These are phyloP conservation scores for Collybia mongolica DNA, from an alignment of 768 basidiomycete species.

Conservation along the genomic window DNA sequence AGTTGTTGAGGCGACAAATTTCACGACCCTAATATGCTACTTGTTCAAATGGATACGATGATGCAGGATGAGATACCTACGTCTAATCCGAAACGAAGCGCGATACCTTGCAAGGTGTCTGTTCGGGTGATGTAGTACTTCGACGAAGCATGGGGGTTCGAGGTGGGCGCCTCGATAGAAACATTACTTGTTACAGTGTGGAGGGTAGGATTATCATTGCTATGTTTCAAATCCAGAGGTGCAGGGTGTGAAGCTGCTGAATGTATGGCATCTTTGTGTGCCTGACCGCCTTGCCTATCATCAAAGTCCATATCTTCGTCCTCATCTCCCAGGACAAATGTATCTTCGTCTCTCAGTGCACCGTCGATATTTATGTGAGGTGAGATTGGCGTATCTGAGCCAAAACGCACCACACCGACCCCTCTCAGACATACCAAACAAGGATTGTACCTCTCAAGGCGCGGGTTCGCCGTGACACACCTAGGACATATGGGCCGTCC, in stretches of 20 bases:
- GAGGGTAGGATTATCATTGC: not conserved
- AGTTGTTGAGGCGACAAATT: slow-evolving; percentile 64
- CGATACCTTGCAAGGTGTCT: slow-evolving; percentile 67
- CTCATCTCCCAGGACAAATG: slow-evolving; percentile 66
- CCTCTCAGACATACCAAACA: slow-evolving; percentile 70
- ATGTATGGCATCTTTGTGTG: too few species aligned
- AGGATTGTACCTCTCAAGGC: slow-evolving; percentile 67
- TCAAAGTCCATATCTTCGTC: slow-evolving; percentile 45
- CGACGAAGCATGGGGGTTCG: slow-evolving; percentile 12
- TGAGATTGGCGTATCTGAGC: slow-evolving; percentile 8
- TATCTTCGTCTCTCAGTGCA: slow-evolving; percentile 57
- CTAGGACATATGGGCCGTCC: slow-evolving; percentile 57
- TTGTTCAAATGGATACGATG: slow-evolving; percentile 1
- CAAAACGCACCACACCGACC: slow-evolving; percentile 34
- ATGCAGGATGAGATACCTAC: slow-evolving; percentile 36
- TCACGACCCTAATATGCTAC: slow-evolving; percentile 43
- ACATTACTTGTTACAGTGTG: not conserved
- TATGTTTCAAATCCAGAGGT: slow-evolving; percentile 2
- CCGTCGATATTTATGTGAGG: slow-evolving; percentile 44
- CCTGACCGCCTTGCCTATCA: slow-evolving; percentile 1
- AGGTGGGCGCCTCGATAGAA: not conserved
- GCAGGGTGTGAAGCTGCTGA: not conserved
- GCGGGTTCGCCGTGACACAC: slow-evolving; percentile 59
- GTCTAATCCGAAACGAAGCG: slow-evolving; percentile 58
- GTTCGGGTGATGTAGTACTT: slow-evolving; percentile 54